Base-by-base conservation (phyloP, 148 eudicot species). In the Silene uniflora region DNA sequence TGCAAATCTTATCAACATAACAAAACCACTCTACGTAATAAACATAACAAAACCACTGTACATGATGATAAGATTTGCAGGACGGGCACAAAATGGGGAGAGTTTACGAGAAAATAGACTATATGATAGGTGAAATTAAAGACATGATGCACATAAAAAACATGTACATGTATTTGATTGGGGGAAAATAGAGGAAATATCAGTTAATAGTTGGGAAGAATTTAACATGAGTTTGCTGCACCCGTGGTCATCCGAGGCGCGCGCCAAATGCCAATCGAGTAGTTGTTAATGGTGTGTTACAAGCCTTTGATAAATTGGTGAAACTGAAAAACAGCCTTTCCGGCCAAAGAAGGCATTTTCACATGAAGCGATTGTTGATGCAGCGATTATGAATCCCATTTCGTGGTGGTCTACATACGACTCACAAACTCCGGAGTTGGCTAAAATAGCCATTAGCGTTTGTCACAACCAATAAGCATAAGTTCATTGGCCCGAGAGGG, bases 201-300 rank as follows among this genome's bases (percentile, higher is more conserved):
- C 7, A 7, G 11, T 47, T 7, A 6, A 27, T 16, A 0, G 10
- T 8, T 64, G 8, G 44, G 10, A 9, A 47, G 1, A 6, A 7
- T 8, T 47, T 47, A 47, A 1, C 11, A 4, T 1, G 7, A 10
- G 7, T 4, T 9, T 0, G 11, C 1, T 47, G 74, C 74, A 14
- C 76, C 81, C 0, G 75, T 4, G 79, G 82, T 1, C 24, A 12
- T 0, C 6, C 25, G 11, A 73, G 80, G 18, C 55, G 66, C 2
- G 71, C 80, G 3, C 82, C 87, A 0, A 78, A 81, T 62, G 62
- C 14, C 2, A 84, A 81, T 42, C 63, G 3, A 7, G 84, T 76
- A n/a, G 79, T 84, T 18, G 59, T 78, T 3, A 19, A 4, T 0
- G 76, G 70, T 1, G 69, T 75, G 3, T 6, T 84, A 69, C 0